A percentile compares a stretch with the other conserved stretches of the same genome.
Evolutionary conservation across 2,329 filamentous ascomycete genomes (phyloP).

Genomic region (Grosmannia clavigera): DNA sequence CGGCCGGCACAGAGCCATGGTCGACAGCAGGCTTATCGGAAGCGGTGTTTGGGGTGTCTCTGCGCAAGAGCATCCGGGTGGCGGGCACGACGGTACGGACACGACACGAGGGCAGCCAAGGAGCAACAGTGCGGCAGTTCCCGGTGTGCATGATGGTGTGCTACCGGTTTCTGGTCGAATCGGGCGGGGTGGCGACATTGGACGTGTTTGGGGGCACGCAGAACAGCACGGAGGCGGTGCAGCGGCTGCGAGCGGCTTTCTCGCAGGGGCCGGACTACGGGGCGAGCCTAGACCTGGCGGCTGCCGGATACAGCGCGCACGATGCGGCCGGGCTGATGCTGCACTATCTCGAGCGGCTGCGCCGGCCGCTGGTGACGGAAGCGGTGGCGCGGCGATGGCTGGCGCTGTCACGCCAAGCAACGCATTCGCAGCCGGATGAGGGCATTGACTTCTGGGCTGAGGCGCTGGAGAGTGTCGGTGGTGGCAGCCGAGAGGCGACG

Average conservation of each 20-base stretch:
- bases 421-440: conserved; percentile 19
- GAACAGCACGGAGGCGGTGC: conserved; percentile 20
- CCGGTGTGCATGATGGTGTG: conserved; percentile 30
- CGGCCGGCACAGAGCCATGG: neutral
- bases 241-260: conserved; percentile 25
- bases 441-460: conserved; percentile 36
- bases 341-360: conserved; percentile 26
- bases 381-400: conserved; percentile 27
- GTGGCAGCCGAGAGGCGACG: conserved; percentile 18
- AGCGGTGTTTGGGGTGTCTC: conserved; percentile 26
- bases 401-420: conserved; percentile 26
- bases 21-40: conserved; percentile 7
- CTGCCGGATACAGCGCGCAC: conserved; percentile 22
- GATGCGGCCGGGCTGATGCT: conserved; percentile 29
- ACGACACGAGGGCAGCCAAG: conserved; percentile 22
- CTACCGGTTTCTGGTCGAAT: conserved; percentile 23
- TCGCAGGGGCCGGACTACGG: conserved; percentile 24
- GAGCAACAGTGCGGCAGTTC: conserved; percentile 24
- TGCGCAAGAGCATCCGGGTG: conserved; percentile 26
- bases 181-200: conserved; percentile 21
- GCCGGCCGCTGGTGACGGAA: conserved; percentile 26
- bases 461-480: conserved; percentile 24
- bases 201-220: conserved; percentile 25
- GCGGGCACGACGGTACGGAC: conserved; percentile 26
- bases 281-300: conserved; percentile 22